These are phyloP conservation scores for Bruguiera sexangula DNA, from an alignment of 345 rosid genomes.

Conservation along the genomic window DNA sequence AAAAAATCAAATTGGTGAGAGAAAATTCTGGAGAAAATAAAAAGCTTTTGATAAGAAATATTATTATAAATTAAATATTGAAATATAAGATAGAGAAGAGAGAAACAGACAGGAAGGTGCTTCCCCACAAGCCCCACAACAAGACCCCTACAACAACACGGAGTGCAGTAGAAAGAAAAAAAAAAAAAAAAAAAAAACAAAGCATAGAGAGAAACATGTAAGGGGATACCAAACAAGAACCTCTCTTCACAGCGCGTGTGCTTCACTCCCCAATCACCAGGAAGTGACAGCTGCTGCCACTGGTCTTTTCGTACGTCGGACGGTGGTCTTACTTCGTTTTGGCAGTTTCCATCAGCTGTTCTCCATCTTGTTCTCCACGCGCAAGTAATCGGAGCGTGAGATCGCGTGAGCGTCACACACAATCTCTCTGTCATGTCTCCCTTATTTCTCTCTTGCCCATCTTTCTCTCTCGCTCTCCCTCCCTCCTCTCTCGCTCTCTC, in stretches of 20 bases:
- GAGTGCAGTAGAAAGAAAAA: neutral
- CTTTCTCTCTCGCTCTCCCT: neutral
- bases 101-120: conserved; percentile 46
- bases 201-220: conserved; percentile 36
- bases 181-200: conserved; percentile 11
- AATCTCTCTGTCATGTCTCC: conserved; percentile 17
- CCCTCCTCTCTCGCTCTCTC: conserved; percentile 5
- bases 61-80: neutral
- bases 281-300: conserved; percentile 46
- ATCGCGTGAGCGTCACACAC: conserved; percentile 17
- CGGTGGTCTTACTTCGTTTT: conserved; percentile 43
- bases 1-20: conserved; percentile 8
- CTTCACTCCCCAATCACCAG: conserved; percentile 44
- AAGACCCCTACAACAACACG: conserved; percentile 44
- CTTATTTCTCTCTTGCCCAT: conserved; percentile 11
- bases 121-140: conserved; percentile 41
- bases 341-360: conserved; percentile 45
- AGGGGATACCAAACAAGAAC: conserved; percentile 39
- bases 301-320: conserved; percentile 72
- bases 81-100: conserved; percentile 4
- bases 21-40: neutral
- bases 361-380: conserved; percentile 35
- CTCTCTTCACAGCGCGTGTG: conserved; percentile 39
- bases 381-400: conserved; percentile 15
- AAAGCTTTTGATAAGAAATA: neutral